These are phyloP conservation scores for Alopecurus myosuroides DNA, from an alignment of 176 grass and related monocot genomes.

Conservation along the genomic window DNA sequence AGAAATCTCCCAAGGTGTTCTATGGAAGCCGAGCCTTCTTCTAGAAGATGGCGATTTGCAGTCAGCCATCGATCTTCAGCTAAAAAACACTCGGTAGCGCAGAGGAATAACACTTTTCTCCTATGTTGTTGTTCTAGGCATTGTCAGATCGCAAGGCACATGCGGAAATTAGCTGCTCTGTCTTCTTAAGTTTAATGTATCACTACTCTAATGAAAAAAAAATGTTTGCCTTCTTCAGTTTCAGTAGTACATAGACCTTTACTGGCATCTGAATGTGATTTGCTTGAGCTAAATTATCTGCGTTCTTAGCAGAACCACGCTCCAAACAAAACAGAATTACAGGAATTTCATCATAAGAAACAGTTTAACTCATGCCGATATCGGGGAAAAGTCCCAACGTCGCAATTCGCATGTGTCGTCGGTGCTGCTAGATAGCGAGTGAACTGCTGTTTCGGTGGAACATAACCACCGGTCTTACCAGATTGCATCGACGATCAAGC, in stretches of 20 bases:
- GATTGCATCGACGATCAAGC: neutral
- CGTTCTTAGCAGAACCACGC: neutral
- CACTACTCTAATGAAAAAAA: slow-evolving; percentile 36
- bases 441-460: neutral
- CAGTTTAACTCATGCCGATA: neutral
- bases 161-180: slow-evolving; percentile 33
- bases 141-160: slow-evolving; percentile 25
- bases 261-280: neutral
- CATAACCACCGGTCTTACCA: neutral
- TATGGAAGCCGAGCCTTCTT: slow-evolving; percentile 99
- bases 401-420: neutral
- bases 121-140: slow-evolving; percentile 37
- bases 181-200: slow-evolving; percentile 36
- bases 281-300: neutral
- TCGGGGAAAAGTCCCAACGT: too few species aligned
- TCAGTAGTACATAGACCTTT: neutral
- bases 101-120: slow-evolving; percentile 47
- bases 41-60: slow-evolving; percentile 47
- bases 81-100: slow-evolving; percentile 32
- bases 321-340: neutral
- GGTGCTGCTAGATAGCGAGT: neutral
- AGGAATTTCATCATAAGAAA: neutral
- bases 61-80: slow-evolving; percentile 35
- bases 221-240: slow-evolving; percentile 21
- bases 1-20: slow-evolving; percentile 86